Conservation (phyloP, 2,329 filamentous ascomycete genomes). For the Cercospora zeae-maydis region DNA sequence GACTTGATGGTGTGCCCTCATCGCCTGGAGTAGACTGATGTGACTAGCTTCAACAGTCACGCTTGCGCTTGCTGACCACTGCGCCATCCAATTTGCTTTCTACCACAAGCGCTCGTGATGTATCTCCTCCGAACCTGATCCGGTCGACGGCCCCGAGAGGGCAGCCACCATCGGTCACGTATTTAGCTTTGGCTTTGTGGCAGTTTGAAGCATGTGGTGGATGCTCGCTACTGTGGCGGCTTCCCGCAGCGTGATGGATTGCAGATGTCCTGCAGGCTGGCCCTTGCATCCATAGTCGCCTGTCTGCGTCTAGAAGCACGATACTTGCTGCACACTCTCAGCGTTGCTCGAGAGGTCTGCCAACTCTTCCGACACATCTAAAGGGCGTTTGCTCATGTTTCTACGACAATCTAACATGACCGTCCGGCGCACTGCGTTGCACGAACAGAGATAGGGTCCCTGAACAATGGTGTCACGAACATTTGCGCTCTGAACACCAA, state of each 20-base stretch:
- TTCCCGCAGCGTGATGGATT: conserved; percentile 8
- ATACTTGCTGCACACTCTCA: neutral
- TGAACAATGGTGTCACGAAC: neutral
- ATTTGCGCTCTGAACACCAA: neutral
- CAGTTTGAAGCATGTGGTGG: conserved; percentile 11
- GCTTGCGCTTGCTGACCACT: neutral
- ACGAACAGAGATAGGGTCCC: neutral
- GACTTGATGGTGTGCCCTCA: neutral
- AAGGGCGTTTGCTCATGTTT: neutral
- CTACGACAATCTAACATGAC: neutral
- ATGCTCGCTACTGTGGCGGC: conserved; percentile 6
- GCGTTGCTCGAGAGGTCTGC: neutral
- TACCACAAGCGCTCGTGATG: conserved; percentile 13
- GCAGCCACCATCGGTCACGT: conserved; percentile 1
- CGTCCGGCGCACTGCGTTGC: neutral
- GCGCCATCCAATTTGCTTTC: conserved; percentile 7
- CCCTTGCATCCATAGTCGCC: conserved; percentile 14
- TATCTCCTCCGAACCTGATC: neutral
- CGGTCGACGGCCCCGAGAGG: neutral
- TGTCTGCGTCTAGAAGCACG: conserved; percentile 7
- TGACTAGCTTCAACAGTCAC: neutral
- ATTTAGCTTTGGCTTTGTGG: conserved; percentile 1
- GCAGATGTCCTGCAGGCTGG: conserved; percentile 11
- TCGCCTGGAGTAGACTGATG: neutral
- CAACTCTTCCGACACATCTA: neutral